Percentiles rank a stretch among this genome's conserved stretches.
phyloP scores from a whole-genome alignment of 371 early-diverging fungal species.

The Chytridiales sp. region DNA sequence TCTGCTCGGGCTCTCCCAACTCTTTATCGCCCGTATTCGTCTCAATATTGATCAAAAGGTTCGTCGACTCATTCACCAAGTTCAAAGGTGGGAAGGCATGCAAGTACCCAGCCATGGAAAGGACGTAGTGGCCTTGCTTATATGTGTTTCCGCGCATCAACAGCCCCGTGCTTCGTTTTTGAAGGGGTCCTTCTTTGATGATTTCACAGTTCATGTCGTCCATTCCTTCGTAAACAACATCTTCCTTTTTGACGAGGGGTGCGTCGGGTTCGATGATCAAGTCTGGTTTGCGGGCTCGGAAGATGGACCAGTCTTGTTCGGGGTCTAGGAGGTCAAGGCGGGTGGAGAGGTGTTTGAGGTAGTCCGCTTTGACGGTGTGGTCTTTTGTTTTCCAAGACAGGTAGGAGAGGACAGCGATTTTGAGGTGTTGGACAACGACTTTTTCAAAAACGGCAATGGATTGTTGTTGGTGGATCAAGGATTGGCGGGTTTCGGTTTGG shows the following conservation, averaged over 20 bases:
- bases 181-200: conserved; percentile 41
- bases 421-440: conserved; percentile 43
- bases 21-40: conserved; percentile 14
- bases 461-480: conserved; percentile 39
- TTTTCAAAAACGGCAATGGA: conserved; percentile 46
- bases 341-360: conserved; percentile 19
- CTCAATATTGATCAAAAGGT: conserved; percentile 9
- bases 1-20: conserved; percentile 28
- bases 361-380: conserved; percentile 12
- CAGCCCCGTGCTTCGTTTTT: conserved; percentile 32
- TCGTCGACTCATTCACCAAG: conserved; percentile 16
- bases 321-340: conserved; percentile 38
- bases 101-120: conserved; percentile 43
- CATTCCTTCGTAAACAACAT: conserved; percentile 40
- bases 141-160: conserved; percentile 33
- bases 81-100: conserved; percentile 35
- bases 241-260: conserved; percentile 16
- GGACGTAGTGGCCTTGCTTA: conserved; percentile 37
- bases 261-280: conserved; percentile 30
- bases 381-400: conserved; percentile 32
- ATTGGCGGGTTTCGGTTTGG: conserved; percentile 35
- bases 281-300: conserved; percentile 30
- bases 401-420: conserved; percentile 34
- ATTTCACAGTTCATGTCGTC: conserved; percentile 33
- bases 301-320: conserved; percentile 46